These are phyloP conservation scores for Malus hybrid DNA, from an alignment of 331 rosid species.

Conservation along the genomic window DNA sequence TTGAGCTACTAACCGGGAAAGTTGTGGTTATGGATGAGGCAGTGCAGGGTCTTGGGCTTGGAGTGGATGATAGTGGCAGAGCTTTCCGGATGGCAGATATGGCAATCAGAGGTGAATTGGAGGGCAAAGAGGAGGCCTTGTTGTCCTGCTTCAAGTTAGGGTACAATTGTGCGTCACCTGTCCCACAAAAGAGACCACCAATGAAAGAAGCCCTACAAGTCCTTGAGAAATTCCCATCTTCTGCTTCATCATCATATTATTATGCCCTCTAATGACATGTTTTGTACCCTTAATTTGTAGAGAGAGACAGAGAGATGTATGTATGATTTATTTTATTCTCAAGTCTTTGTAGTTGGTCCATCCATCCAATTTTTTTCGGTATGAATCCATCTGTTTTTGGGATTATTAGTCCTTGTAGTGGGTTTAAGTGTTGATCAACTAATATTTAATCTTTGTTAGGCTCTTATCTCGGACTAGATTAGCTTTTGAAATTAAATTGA, in stretches of 20 bases:
- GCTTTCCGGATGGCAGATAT: slow-evolving; percentile 71
- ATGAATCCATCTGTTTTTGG: slow-evolving; percentile 1
- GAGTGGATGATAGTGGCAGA: slow-evolving; percentile 54
- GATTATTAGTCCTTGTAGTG: neutral
- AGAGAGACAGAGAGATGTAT: slow-evolving; percentile 24
- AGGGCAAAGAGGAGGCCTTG: slow-evolving; percentile 72
- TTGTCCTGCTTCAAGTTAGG: slow-evolving; percentile 72
- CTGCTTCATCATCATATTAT: slow-evolving; percentile 36
- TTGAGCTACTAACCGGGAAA: slow-evolving; percentile 79
- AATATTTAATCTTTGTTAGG: neutral
- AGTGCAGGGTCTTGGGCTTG: slow-evolving; percentile 55
- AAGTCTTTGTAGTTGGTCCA: slow-evolving; percentile 6
- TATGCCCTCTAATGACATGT: slow-evolving; percentile 35
- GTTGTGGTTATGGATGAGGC: slow-evolving; percentile 62
- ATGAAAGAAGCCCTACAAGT: slow-evolving; percentile 78
- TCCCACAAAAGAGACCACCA: slow-evolving; percentile 81
- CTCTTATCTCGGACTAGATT: too few relatives aligned
- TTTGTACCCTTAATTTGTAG: slow-evolving; percentile 25
- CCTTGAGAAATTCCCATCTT: slow-evolving; percentile 66
- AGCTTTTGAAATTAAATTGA: too few relatives aligned
- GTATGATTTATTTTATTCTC: slow-evolving; percentile 26
- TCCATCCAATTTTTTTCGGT: neutral
- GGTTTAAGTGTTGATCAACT: neutral
- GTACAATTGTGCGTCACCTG: slow-evolving; percentile 59
- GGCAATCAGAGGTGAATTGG: slow-evolving; percentile 74